A percentile compares a stretch with the other conserved stretches of the same genome.
Evolutionary conservation across 106 monocot species (phyloP).

Genomic region (Acorus calamus): DNA sequence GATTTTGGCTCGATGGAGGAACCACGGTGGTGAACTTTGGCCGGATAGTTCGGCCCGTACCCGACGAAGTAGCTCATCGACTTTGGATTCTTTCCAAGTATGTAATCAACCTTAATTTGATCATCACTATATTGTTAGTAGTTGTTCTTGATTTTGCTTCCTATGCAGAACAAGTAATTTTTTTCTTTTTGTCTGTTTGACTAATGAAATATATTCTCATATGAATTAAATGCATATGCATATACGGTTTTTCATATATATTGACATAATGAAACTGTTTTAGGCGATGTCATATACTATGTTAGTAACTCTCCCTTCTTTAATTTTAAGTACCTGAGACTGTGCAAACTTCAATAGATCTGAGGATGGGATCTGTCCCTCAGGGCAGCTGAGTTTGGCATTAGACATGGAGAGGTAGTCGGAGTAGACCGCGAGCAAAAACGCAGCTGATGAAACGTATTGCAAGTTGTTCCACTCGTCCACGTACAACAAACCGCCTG

Average conservation of each 20-base stretch:
- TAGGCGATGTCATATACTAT: no score
- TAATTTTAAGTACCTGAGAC: constrained; percentile 37
- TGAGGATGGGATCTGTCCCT: constrained; percentile 37
- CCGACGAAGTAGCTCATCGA: constrained; percentile 80
- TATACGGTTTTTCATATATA: no score
- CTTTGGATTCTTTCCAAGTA: constrained; percentile 83
- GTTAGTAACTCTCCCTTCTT: no score
- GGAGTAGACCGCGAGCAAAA: constrained; percentile 55
- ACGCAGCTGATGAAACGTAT: constrained; percentile 50
- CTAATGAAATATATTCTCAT: no score
- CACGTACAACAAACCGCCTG: constrained; percentile 61
- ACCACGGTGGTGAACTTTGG: constrained; percentile 39
- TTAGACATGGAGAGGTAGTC: constrained; percentile 32
- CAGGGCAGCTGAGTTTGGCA: constrained; percentile 53
- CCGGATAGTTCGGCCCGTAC: constrained; percentile 28
- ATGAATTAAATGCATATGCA: no score
- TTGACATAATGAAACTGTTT: no score
- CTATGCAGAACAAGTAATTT: no score
- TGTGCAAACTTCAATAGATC: constrained; percentile 54
- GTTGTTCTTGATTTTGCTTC: no score
- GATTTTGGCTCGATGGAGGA: constrained; percentile 31
- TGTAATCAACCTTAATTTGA: constrained; percentile 56
- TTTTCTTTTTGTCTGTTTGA: no score
- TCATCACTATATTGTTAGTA: no score
- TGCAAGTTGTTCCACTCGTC: constrained; percentile 88